Conservation (phyloP, 768 basidiomycete genomes). For the Rhodocollybia butyracea region DNA sequence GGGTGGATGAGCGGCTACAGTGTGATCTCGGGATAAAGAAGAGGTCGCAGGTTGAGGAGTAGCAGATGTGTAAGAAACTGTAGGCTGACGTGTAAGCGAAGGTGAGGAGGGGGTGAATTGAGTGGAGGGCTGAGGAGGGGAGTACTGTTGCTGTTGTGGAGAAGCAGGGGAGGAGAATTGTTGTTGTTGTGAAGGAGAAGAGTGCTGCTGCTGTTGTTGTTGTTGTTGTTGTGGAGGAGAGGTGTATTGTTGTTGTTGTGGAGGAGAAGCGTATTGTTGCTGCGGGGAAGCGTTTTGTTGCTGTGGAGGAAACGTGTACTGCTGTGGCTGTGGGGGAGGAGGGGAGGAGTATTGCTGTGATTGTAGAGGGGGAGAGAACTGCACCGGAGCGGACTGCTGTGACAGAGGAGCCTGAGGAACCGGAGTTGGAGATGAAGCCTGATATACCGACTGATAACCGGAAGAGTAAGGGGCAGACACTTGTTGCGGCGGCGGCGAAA, state of each 20-base stretch:
- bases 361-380: slow-evolving; percentile 12
- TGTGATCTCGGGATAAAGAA: slow-evolving; percentile 27
- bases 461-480: slow-evolving; percentile 9
- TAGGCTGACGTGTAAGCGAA: slow-evolving; percentile 30
- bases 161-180: slow-evolving; percentile 22
- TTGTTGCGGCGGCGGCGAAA: slow-evolving; percentile 15
- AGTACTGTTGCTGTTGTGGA: slow-evolving; percentile 19
- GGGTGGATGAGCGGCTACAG: slow-evolving; percentile 7
- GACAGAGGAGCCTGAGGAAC: slow-evolving; percentile 18
- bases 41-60: slow-evolving; percentile 15
- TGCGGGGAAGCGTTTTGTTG: slow-evolving; percentile 18
- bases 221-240: slow-evolving; percentile 20
- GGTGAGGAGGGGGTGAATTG: slow-evolving; percentile 11
- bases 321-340: slow-evolving; percentile 16
- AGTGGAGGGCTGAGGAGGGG: slow-evolving; percentile 21
- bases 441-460: neutral
- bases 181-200: slow-evolving; percentile 19
- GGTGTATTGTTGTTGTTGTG: slow-evolving; percentile 20
- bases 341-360: slow-evolving; percentile 9
- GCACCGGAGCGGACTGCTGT: slow-evolving; percentile 11
- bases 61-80: slow-evolving; percentile 30
- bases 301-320: slow-evolving; percentile 10
- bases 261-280: slow-evolving; percentile 21
- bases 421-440: slow-evolving; percentile 15
- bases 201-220: slow-evolving; percentile 7